Base-by-base conservation (phyloP, 2,329 filamentous ascomycete genomes). In the Nigrograna mackinnonii region DNA sequence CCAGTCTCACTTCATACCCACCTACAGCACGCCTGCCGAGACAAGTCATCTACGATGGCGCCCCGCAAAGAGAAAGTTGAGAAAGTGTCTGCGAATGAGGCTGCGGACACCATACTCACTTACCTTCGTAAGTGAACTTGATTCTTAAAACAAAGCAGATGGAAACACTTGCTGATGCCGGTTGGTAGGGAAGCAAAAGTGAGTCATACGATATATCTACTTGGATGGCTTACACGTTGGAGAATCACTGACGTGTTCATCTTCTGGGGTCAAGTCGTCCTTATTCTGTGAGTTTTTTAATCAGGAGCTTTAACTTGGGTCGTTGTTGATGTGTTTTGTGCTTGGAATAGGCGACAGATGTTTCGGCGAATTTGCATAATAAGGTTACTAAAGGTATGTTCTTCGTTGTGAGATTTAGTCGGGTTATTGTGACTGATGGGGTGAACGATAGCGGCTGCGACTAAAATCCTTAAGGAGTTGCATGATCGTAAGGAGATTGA, bases 381-480 rank as follows among this genome's bases (percentile, higher is more conserved):
- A 78, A 76, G 47, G 77, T 82, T 44, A 78, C 77, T 12, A 84
- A 84, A 68, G 60, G 76, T 78, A 16, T 2, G 34, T 36, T 35
- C 55, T 40, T 7, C 6, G 17, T 5, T 1, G 4, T 24, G 7
- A 5, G 17, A 9, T 9, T 12, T 30, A 7, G 44, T 58, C 14
- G n/a, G n/a, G n/a, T n/a, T n/a, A n/a, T n/a, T n/a, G n/a, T n/a
- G n/a, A n/a, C n/a, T n/a, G n/a, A n/a, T n/a, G n/a, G n/a, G n/a
- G n/a, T n/a, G n/a, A n/a, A n/a, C n/a, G n/a, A n/a, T 58, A 77
- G 79, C 80, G 11, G 73, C 79, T 32, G 76, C 82, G 18, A 75
- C 76, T 20, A 87, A 85, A 63, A 58, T 80, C 22, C 68, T 87
- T 22, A 84, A 82, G 54, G 82, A 85, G 45, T 69, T 87, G 60